Evolutionary conservation across 1,284 basidiomycete genomes (phyloP).

Genomic region (Cryptococcus sp.): DNA sequence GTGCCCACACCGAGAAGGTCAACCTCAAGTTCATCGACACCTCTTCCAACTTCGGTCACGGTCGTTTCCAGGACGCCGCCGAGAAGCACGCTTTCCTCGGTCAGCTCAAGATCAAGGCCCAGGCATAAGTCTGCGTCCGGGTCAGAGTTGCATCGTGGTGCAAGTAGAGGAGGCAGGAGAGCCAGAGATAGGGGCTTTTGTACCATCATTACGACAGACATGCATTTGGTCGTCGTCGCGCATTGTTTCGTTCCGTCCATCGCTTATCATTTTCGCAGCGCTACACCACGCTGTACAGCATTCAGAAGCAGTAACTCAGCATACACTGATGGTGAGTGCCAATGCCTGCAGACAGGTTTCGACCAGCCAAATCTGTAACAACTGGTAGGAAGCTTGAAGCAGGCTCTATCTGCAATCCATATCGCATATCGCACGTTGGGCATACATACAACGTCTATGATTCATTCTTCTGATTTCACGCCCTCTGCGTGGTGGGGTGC

Average conservation of each 20-base stretch:
- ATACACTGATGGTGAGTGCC: background rate
- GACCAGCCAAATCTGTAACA: background rate
- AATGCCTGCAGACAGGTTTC: background rate
- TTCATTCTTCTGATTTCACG: no score
- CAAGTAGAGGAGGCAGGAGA: background rate
- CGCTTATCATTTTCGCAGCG: background rate
- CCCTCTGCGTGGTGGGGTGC: no score
- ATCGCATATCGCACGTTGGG: background rate
- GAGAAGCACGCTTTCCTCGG: slow-evolving; percentile 96
- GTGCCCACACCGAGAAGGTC: slow-evolving; percentile 78
- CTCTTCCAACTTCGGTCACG: slow-evolving; percentile 70
- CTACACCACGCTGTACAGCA: background rate
- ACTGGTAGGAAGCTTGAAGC: background rate
- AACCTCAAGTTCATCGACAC: slow-evolving; percentile 98
- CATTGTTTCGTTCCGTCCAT: background rate
- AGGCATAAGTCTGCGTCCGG: slow-evolving; percentile 19
- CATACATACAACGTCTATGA: no score
- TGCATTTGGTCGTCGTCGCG: background rate
- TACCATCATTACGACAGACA: slow-evolving; percentile 1
- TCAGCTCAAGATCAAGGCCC: slow-evolving; percentile 55
- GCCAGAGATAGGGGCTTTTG: background rate
- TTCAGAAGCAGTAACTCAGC: background rate
- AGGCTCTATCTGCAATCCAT: background rate
- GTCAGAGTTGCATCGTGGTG: background rate
- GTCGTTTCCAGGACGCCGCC: slow-evolving; percentile 80